Conservation (phyloP, 2,329 filamentous ascomycete genomes). For the Colletotrichum graminicola region DNA sequence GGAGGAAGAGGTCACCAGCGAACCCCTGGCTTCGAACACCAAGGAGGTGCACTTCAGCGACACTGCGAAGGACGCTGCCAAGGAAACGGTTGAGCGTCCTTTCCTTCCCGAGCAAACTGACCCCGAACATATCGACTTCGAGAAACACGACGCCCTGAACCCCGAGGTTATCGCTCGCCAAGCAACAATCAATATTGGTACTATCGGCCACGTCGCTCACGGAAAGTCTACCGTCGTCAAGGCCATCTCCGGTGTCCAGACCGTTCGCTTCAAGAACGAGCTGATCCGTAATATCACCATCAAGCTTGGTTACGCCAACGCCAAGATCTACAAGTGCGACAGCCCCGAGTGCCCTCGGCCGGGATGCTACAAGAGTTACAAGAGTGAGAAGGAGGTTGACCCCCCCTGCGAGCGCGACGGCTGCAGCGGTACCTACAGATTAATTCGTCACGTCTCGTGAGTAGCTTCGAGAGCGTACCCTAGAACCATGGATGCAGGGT, state of each 20-base stretch:
- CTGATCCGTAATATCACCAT: slow-evolving; percentile 99
- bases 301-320: slow-evolving; percentile 99
- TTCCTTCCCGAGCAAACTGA: slow-evolving; percentile 88
- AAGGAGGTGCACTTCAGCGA: too few relatives aligned
- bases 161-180: slow-evolving; percentile 98
- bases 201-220: slow-evolving; percentile 98
- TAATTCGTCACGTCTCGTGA: slow-evolving; percentile 93
- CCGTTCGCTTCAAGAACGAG: slow-evolving; percentile 99
- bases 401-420: slow-evolving; percentile 95
- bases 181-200: slow-evolving; percentile 99
- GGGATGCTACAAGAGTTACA: slow-evolving; percentile 96
- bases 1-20: slow-evolving; percentile 58
- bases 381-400: slow-evolving; percentile 99
- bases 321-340: slow-evolving; percentile 99
- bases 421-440: slow-evolving; percentile 86
- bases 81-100: slow-evolving; percentile 66
- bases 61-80: slow-evolving; percentile 55
- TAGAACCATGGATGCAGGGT: slow-evolving; percentile 19
- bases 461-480: slow-evolving; percentile 52
- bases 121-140: slow-evolving; percentile 87
- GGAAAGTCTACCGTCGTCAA: slow-evolving; percentile 99
- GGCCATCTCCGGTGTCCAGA: slow-evolving; percentile 98
- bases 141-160: slow-evolving; percentile 83
- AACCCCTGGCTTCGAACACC: slow-evolving; percentile 46
- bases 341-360: slow-evolving; percentile 91